Conservation (phyloP, 176 grass and related monocot species). For the Cenchrus americanus region DNA sequence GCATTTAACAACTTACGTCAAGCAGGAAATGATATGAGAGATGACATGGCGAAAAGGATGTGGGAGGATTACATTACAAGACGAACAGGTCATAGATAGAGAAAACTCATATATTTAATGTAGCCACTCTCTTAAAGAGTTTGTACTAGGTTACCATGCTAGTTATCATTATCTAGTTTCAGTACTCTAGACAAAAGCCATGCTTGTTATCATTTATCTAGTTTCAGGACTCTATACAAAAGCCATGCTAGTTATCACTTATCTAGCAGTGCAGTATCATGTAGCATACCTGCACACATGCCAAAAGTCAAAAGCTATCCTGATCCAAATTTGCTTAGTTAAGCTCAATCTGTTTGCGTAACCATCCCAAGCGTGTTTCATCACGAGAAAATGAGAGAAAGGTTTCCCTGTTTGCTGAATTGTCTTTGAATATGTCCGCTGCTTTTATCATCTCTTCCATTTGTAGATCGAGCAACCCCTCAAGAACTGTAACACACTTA, state of each 20-base stretch:
- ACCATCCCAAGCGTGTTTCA: too few relatives aligned
- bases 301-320: too few relatives aligned
- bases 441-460: neutral
- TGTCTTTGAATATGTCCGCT: neutral
- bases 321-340: too few relatives aligned
- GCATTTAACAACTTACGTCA: constrained; percentile 13
- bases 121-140: neutral
- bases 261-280: too few relatives aligned
- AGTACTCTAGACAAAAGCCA: too few relatives aligned
- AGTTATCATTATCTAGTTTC: neutral
- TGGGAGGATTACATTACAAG: too few relatives aligned
- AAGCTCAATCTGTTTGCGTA: too few relatives aligned
- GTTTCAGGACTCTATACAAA: neutral
- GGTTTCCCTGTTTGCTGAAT: neutral
- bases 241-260: neutral
- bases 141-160: neutral
- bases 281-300: too few relatives aligned
- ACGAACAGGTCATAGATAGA: neutral
- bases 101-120: neutral
- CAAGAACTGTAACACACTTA: neutral
- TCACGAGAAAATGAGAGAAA: too few relatives aligned
- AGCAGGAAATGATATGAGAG: too few relatives aligned
- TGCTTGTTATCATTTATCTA: neutral
- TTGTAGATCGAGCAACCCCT: neutral
- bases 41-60: too few relatives aligned